Evolutionary conservation across 83 land plant genomes (phyloP).

Genomic region (Picea mariana): DNA sequence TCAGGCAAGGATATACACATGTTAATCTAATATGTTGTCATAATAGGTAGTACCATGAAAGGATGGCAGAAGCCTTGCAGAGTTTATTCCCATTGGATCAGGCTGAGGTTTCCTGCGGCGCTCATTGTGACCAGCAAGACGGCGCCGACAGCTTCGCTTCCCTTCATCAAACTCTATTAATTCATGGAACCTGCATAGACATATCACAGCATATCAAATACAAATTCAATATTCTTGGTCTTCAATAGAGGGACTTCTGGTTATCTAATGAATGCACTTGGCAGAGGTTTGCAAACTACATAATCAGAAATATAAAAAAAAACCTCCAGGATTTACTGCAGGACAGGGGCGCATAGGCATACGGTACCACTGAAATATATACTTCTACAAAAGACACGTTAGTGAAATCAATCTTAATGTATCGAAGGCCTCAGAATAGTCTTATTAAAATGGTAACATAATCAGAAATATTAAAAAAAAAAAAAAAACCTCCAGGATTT

Average conservation of each 20-base stretch:
- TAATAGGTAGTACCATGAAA: constrained; percentile 1
- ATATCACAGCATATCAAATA: neutral
- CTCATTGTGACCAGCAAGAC: constrained; percentile 80
- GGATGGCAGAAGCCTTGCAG: constrained; percentile 21
- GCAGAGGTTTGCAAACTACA: neutral
- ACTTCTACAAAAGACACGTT: neutral
- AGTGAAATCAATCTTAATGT: neutral
- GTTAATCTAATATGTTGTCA: neutral
- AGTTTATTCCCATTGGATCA: constrained; percentile 48
- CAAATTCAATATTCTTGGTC: neutral
- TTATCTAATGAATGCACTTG: neutral
- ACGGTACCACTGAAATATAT: neutral
- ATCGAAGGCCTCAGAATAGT: neutral
- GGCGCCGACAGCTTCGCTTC: constrained; percentile 78
- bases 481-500: too few relatives aligned
- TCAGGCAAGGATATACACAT: neutral
- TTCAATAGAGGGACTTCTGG: neutral
- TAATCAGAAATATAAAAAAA: neutral
- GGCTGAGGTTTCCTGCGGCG: constrained; percentile 73
- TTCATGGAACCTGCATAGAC: constrained; percentile 55
- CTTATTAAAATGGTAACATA: neutral
- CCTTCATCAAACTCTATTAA: constrained; percentile 78
- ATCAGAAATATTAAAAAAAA: too few relatives aligned
- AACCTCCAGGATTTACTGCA: neutral
- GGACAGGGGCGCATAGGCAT: neutral